phyloP scores from a whole-genome alignment of 176 grass and related monocot genomes.

The Zoysia pacifica region DNA sequence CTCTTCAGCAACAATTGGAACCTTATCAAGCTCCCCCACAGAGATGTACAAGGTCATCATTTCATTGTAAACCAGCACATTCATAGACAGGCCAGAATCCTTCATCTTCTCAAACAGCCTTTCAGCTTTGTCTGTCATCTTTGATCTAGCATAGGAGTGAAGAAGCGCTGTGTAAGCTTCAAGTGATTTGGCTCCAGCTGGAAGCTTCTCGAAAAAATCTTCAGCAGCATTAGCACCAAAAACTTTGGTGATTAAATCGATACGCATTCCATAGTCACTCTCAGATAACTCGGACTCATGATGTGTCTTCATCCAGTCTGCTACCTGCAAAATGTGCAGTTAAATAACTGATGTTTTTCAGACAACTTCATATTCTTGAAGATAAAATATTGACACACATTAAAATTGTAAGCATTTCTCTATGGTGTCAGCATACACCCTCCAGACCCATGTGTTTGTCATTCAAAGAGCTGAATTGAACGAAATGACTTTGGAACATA shows the following conservation, averaged over 20 bases:
- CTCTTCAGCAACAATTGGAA: conserved; percentile 45
- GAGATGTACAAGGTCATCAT: conserved; percentile 91
- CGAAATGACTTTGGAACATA: neutral
- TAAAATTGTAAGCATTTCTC: neutral
- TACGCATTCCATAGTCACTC: conserved; percentile 64
- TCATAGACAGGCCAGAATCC: conserved; percentile 40
- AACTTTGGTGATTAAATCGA: conserved; percentile 79
- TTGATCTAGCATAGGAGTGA: conserved; percentile 72
- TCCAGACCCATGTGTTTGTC: neutral
- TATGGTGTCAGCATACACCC: conserved; percentile 9
- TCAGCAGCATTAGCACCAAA: conserved; percentile 70
- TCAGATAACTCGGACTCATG: conserved; percentile 70
- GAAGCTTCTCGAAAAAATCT: conserved; percentile 85
- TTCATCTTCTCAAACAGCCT: conserved; percentile 71
- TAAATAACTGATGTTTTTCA: conserved; percentile 19
- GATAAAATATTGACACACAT: neutral
- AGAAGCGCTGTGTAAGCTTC: conserved; percentile 81
- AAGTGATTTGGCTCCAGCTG: conserved; percentile 54
- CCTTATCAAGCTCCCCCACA: conserved; percentile 67
- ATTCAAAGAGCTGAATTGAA: neutral
- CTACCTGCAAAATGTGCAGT: conserved; percentile 54
- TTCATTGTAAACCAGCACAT: conserved; percentile 69
- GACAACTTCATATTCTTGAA: neutral
- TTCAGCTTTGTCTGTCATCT: conserved; percentile 76
- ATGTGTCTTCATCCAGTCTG: conserved; percentile 83